Conservation (phyloP, 202 grass and related monocot genomes). For the Brachypodium distachyon region DNA sequence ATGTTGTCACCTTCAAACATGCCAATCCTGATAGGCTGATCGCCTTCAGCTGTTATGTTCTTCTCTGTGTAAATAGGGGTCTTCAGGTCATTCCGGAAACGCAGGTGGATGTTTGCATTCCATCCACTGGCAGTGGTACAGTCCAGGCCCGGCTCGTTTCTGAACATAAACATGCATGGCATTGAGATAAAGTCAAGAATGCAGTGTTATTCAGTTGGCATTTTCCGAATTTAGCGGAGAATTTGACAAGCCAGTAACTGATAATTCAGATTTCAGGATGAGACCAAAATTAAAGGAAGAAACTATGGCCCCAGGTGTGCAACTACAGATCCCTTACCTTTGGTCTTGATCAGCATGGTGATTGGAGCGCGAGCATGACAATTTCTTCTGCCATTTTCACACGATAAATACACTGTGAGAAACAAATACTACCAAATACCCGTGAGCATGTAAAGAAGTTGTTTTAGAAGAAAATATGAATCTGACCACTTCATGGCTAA, state of each 20-base stretch:
- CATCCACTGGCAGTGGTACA: not conserved
- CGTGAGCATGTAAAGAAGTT: not conserved
- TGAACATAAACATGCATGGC: not conserved
- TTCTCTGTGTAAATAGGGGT: slow-evolving; percentile 8
- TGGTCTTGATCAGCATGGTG: not conserved
- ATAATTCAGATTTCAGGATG: not conserved
- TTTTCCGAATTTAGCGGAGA: not conserved
- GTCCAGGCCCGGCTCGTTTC: not conserved
- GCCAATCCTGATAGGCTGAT: slow-evolving; percentile 1
- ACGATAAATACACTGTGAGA: not conserved
- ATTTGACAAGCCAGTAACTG: not conserved
- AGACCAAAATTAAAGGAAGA: not conserved
- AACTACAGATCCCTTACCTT: not conserved
- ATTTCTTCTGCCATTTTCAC: not conserved
- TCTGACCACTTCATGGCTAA: not conserved
- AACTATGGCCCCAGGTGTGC: not conserved
- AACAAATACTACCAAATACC: not conserved
- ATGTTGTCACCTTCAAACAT: slow-evolving; percentile 5
- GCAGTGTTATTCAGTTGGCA: not conserved
- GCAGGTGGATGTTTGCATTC: not conserved
- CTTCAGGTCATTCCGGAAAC: slow-evolving; percentile 19
- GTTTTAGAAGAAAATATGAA: not conserved
- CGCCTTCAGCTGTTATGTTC: not conserved
- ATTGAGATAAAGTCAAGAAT: not conserved
- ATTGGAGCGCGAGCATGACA: not conserved